These are phyloP conservation scores for Cyclaneusma minus DNA, from an alignment of 2,329 filamentous ascomycete genomes.

Conservation along the genomic window DNA sequence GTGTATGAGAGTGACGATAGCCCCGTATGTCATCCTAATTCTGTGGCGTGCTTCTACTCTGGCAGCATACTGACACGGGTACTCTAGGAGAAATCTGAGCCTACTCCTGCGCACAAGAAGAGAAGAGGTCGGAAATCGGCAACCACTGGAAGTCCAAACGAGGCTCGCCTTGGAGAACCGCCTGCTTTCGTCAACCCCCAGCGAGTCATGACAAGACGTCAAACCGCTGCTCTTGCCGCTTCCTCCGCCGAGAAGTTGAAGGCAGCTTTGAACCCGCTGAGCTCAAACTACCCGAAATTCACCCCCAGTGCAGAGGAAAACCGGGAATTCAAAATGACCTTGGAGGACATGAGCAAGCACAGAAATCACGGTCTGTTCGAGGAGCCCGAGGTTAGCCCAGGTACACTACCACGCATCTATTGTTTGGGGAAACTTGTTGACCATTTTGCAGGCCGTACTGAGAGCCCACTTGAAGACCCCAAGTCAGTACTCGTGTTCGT, in stretches of 20 bases:
- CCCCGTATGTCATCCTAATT: constrained; percentile 25
- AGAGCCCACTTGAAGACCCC: constrained; percentile 17
- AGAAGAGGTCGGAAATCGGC: constrained; percentile 11
- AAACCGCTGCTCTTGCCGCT: constrained; percentile 10
- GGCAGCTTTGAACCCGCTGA: neutral
- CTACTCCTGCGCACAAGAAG: constrained; percentile 12
- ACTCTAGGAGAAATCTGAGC: constrained; percentile 1
- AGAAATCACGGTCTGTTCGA: constrained; percentile 14
- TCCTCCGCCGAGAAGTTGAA: constrained; percentile 7
- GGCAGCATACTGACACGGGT: constrained; percentile 7
- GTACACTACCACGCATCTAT: constrained; percentile 4
- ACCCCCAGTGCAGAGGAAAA: constrained; percentile 14
- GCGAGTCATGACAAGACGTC: constrained; percentile 5
- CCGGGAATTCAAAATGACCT: constrained; percentile 16
- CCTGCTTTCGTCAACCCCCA: constrained; percentile 7
- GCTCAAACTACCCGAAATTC: neutral
- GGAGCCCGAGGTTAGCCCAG: constrained; percentile 15
- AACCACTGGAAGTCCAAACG: constrained; percentile 8
- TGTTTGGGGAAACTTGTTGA: constrained; percentile 3
- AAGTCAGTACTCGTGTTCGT: constrained; percentile 7
- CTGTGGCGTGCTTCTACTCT: neutral
- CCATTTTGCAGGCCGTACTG: constrained; percentile 11
- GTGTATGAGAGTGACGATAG: constrained; percentile 35
- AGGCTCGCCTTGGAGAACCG: constrained; percentile 4
- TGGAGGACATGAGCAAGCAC: constrained; percentile 14